phyloP scores from a whole-genome alignment of 1,139 yeast species.

The Schwanniomyces etchellsii region DNA sequence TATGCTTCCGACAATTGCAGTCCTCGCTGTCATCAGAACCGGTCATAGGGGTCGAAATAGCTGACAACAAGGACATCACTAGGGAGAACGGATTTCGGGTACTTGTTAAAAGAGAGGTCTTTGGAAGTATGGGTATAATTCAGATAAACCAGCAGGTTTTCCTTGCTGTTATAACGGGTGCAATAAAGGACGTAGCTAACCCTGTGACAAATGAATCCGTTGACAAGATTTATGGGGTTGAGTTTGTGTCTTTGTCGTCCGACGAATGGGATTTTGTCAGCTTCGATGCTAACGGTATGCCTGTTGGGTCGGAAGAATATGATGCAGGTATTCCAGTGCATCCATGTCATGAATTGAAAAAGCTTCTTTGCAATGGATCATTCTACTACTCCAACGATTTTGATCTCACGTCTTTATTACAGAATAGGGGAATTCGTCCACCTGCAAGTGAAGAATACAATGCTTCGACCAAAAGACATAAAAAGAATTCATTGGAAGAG shows the following conservation, averaged over 20 bases:
- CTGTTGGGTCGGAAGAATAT: conserved; percentile 20
- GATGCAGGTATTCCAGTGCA: conserved; percentile 34
- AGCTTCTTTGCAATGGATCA: conserved; percentile 78
- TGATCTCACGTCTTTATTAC: conserved; percentile 81
- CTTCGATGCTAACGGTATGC: conserved; percentile 59
- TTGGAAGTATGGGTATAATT: conserved; percentile 84
- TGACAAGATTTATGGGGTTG: conserved; percentile 75
- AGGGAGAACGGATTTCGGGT: conserved; percentile 38
- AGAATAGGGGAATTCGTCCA: conserved; percentile 55
- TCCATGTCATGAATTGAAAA: conserved; percentile 78
- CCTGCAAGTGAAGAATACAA: conserved; percentile 20
- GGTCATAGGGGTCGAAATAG: conserved; percentile 51
- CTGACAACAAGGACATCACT: conserved; percentile 33
- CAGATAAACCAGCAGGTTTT: conserved; percentile 62
- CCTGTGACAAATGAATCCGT: conserved; percentile 80
- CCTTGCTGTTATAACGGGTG: conserved; percentile 75
- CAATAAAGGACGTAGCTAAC: conserved; percentile 67
- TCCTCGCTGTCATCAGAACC: conserved; percentile 10
- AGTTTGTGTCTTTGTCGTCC: conserved; percentile 70
- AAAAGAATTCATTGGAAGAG: conserved; percentile 30
- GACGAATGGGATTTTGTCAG: conserved; percentile 77
- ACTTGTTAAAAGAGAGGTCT: conserved; percentile 53
- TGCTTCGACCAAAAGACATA: conserved; percentile 10
- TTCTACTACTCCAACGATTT: conserved; percentile 90
- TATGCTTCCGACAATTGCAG: conserved; percentile 38